Evolutionary conservation across 805 yeast genomes (phyloP).

Genomic region (Nakazawaea anatomiae): DNA sequence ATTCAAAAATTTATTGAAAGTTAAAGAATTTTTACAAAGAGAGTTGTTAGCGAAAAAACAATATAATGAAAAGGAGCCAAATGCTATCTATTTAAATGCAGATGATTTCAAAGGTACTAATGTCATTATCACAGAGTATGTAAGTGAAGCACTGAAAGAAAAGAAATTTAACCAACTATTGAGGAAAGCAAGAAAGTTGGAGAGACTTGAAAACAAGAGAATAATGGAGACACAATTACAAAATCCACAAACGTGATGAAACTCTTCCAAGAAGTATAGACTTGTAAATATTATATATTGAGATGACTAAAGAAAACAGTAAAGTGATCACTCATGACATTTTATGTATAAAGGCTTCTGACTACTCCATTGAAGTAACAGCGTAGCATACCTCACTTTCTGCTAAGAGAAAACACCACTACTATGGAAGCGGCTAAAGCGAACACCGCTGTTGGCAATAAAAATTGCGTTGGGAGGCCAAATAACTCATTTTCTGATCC

Average conservation of each 20-base stretch:
- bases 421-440: constrained; percentile 54
- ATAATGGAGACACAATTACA: constrained; percentile 2
- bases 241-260: background rate
- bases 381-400: constrained; percentile 23
- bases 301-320: background rate
- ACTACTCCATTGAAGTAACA: too few species aligned
- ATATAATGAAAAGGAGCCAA: constrained; percentile 64
- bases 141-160: constrained; percentile 38
- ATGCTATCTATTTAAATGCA: constrained; percentile 58
- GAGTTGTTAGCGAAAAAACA: constrained; percentile 34
- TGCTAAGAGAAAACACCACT: constrained; percentile 48
- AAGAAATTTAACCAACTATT: constrained; percentile 41
- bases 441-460: constrained; percentile 60
- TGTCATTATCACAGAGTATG: constrained; percentile 46
- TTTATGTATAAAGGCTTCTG: background rate
- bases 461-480: constrained; percentile 54
- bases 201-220: constrained; percentile 10
- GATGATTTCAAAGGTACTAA: constrained; percentile 55
- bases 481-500: constrained; percentile 23
- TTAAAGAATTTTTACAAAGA: constrained; percentile 30
- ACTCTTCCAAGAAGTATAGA: background rate
- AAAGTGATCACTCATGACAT: background rate
- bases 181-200: constrained; percentile 27
- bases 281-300: constrained; percentile 1
- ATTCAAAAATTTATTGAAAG: constrained; percentile 30